A percentile compares a stretch with the other conserved stretches of the same genome.
Evolutionary conservation across 306 rosid species (phyloP).

Genomic region (Castanea crenata): DNA sequence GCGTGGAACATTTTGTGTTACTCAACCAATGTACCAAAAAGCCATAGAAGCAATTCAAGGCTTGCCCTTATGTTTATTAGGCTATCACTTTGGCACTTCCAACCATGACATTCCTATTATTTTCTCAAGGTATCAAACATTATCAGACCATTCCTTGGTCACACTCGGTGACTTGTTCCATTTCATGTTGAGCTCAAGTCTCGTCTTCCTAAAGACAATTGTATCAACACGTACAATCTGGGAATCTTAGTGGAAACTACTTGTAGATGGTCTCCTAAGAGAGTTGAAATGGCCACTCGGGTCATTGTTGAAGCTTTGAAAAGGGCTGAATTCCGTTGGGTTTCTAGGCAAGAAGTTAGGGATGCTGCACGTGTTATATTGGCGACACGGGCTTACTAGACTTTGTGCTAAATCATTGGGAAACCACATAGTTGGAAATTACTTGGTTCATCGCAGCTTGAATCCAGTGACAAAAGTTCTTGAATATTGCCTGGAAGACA

Average conservation of each 20-base stretch:
- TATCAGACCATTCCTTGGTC: constrained; percentile 64
- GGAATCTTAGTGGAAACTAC: constrained; percentile 40
- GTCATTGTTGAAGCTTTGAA: constrained; percentile 68
- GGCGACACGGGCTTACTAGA: constrained; percentile 78
- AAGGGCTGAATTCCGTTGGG: constrained; percentile 57
- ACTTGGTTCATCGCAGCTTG: constrained; percentile 68
- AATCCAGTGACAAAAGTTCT: constrained; percentile 78
- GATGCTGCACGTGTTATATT: constrained; percentile 75
- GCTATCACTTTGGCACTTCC: constrained; percentile 40
- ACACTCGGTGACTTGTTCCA: constrained; percentile 65
- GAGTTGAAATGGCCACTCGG: constrained; percentile 68
- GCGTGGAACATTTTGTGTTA: constrained; percentile 63
- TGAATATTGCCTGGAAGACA: constrained; percentile 78
- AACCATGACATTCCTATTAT: constrained; percentile 52
- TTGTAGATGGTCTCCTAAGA: constrained; percentile 82
- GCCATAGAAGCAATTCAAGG: constrained; percentile 69
- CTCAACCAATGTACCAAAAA: constrained; percentile 58
- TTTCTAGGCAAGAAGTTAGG: constrained; percentile 84
- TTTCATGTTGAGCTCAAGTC: constrained; percentile 76
- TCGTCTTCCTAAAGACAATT: constrained; percentile 47
- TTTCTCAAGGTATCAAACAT: constrained; percentile 65
- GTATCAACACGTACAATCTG: constrained; percentile 27
- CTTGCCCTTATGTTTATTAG: constrained; percentile 55
- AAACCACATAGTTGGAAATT: constrained; percentile 70
- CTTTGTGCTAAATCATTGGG: constrained; percentile 72